Evolutionary conservation across 257 asterid genomes (phyloP).

Genomic region (Primulina eburnea): DNA sequence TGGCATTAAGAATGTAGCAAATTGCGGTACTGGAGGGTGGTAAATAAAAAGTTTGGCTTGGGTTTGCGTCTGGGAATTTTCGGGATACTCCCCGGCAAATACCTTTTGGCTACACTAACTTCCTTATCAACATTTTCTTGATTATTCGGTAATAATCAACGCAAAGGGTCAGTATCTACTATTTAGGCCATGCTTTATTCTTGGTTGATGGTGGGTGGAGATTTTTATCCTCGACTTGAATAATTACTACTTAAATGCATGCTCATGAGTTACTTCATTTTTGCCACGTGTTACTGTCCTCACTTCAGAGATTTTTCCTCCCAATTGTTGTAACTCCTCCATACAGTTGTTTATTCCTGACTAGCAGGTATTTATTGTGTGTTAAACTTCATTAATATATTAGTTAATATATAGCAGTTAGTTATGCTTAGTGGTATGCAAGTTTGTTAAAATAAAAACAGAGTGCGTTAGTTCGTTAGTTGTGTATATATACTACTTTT

Average conservation of each 20-base stretch:
- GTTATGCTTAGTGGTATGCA: neutral
- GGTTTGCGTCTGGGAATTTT: neutral
- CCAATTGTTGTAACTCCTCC: neutral
- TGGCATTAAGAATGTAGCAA: neutral
- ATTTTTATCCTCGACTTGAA: neutral
- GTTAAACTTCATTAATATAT: neutral
- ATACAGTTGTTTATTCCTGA: no score
- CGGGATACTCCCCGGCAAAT: neutral
- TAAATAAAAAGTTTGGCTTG: neutral
- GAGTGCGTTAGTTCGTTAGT: neutral
- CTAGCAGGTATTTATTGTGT: neutral
- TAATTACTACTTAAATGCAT: slow-evolving; percentile 6
- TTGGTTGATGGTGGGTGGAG: slow-evolving; percentile 6
- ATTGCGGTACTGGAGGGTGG: neutral
- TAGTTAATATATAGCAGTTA: no score
- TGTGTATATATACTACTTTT: neutral
- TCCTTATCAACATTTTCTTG: slow-evolving; percentile 6
- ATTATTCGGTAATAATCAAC: neutral
- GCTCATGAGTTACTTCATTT: neutral
- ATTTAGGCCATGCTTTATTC: slow-evolving; percentile 1
- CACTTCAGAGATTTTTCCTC: neutral
- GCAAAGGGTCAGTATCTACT: neutral
- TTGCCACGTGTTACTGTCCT: slow-evolving; percentile 13
- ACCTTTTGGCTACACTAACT: neutral
- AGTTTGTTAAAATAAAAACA: neutral